Evolutionary conservation across 768 basidiomycete species (phyloP), one percentile per base, ranked within the genome.

Genomic region (Mycena venus): DNA sequence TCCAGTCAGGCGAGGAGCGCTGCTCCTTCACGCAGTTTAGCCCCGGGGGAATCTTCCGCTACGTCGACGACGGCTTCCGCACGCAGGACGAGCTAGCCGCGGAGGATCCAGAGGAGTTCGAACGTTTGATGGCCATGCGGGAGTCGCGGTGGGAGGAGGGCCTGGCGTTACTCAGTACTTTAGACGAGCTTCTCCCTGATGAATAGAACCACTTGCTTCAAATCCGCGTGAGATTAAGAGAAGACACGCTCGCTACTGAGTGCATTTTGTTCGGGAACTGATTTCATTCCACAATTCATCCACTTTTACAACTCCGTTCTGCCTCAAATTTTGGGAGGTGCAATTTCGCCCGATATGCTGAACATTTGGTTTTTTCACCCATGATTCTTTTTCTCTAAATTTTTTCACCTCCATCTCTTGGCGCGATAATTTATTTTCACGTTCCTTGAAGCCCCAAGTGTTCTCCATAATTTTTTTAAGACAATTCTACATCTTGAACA

Each of bases 21-120:
- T 40, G 65, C 5, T 82, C 81, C 2, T 77, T 82, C 38, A 83
- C 80, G 4, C 79, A 82, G 47, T 85, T 81, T 53, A 73, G 70
- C 0, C 75, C 81, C 0, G 84, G 82, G 0, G 78, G 79, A 0
- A 63, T 84, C 4, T 79, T 83, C 56, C 75, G 81, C 3, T 83
- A 60, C 56, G 74, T 79, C 7, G 72, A 78, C 10, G 79, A 82
- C 65, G 79, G 80, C 2, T 75, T 34, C 36, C 56, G 64, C 10
- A 79, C 72, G 0, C 75, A 74, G 4, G 31, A 38, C 10, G 11
- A 68, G 55, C 29, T 77, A 25, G 64, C 25, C 31, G 29, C 19
- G 3, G 42, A n/a, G 4, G 65, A 67, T 23, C 59, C 68, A 0
- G 42, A n/a, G 0, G 68, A 51, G 21, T 70, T 49, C 10, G 44